A percentile compares a stretch with the other conserved stretches of the same genome.
phyloP scores from a whole-genome alignment of 1,139 yeast genomes.

The Suhomyces maxii region DNA sequence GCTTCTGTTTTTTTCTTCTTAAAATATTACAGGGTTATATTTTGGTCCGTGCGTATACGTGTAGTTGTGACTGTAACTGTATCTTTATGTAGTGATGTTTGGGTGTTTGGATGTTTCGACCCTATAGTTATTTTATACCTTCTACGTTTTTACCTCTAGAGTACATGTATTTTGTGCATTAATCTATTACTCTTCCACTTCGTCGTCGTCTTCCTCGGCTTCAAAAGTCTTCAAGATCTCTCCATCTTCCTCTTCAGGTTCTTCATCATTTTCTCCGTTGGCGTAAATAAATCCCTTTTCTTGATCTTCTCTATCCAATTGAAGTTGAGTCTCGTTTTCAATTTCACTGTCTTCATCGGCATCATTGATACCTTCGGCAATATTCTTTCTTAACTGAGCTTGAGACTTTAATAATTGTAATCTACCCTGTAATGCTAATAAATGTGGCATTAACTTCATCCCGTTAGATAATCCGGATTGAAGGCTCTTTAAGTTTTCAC shows the following conservation, averaged over 20 bases:
- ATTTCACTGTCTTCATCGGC: slow-evolving; percentile 26
- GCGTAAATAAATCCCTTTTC: slow-evolving; percentile 30
- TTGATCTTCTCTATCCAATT: slow-evolving; percentile 19
- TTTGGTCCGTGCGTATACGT: too few species aligned
- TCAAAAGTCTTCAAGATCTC: slow-evolving; percentile 8
- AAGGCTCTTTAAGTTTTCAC: slow-evolving; percentile 33
- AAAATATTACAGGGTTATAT: too few species aligned
- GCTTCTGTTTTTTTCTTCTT: too few species aligned
- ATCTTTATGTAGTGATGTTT: too few species aligned
- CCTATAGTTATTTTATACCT: too few species aligned
- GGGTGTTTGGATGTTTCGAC: too few species aligned
- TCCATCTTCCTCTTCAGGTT: slow-evolving; percentile 14
- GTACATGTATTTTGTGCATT: too few species aligned
- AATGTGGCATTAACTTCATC: slow-evolving; percentile 37
- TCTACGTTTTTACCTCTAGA: too few species aligned
- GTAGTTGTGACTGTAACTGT: too few species aligned
- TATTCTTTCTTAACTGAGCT: slow-evolving; percentile 33
- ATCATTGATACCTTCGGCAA: slow-evolving; percentile 15
- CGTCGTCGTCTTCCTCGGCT: slow-evolving; percentile 21
- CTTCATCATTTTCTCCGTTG: slow-evolving; percentile 47
- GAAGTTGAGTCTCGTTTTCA: slow-evolving; percentile 13
- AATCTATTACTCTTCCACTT: slow-evolving; percentile 1
- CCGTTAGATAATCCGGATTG: slow-evolving; percentile 30
- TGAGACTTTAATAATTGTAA: slow-evolving; percentile 43
- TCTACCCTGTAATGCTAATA: slow-evolving; percentile 47